These are phyloP conservation scores for Podospora fimiseda DNA, from an alignment of 495 filamentous ascomycete genomes.

Conservation along the genomic window DNA sequence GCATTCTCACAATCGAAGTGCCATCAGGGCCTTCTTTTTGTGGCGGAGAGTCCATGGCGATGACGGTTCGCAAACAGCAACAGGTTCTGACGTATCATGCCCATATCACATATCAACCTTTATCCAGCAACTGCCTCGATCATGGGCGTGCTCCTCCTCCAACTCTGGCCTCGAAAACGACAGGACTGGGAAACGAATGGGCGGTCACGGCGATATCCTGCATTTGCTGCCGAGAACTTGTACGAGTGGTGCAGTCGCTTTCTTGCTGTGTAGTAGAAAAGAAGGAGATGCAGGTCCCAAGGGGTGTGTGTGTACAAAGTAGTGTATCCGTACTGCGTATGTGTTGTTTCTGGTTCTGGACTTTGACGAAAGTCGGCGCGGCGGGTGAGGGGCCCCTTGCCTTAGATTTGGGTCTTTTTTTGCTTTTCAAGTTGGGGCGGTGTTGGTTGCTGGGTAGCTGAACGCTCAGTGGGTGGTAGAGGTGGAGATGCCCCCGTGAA, in stretches of 20 bases:
- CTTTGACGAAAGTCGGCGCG: constrained; percentile 2
- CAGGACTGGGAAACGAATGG: constrained; percentile 2
- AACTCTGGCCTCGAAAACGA: not conserved
- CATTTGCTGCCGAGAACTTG: not conserved
- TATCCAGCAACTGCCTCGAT: constrained; percentile 12
- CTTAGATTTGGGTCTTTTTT: constrained; percentile 3
- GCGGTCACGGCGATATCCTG: not conserved
- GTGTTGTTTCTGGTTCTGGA: not conserved
- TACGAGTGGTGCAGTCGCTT: not conserved
- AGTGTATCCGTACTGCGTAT: too few relatives aligned
- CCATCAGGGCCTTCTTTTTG: constrained; percentile 45
- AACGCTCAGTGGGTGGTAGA: not conserved
- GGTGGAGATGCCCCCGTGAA: constrained; percentile 1
- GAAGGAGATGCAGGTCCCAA: too few relatives aligned
- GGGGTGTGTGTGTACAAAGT: too few relatives aligned
- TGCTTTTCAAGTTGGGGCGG: constrained; percentile 1
- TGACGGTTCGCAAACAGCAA: constrained; percentile 24
- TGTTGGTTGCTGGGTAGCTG: constrained; percentile 6
- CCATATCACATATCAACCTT: constrained; percentile 34
- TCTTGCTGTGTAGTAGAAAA: not conserved
- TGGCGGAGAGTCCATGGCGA: constrained; percentile 36
- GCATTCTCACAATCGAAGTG: constrained; percentile 51
- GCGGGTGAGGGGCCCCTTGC: constrained; percentile 5
- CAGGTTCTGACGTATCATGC: constrained; percentile 20
- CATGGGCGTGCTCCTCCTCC: constrained; percentile 16